Evolutionary conservation across 2,329 filamentous ascomycete genomes (phyloP).

Genomic region (Fusarium armeniacum): DNA sequence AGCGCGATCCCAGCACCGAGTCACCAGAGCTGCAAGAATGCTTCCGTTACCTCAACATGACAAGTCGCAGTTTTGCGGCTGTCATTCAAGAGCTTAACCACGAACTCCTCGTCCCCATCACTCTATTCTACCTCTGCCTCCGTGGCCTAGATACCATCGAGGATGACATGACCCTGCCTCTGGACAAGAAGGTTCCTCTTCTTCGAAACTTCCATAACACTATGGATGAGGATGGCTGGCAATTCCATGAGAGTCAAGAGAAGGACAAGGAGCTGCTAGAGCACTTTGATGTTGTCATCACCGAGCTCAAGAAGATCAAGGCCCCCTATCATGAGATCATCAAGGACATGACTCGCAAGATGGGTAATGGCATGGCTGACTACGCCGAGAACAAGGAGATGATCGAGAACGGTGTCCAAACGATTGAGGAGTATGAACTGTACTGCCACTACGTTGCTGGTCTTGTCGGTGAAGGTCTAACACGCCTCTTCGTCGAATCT

Average conservation of each 20-base stretch:
- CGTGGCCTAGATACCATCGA: slow-evolving; percentile 98
- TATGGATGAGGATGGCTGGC: slow-evolving; percentile 90
- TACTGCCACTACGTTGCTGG: slow-evolving; percentile 99
- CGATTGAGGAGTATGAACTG: slow-evolving; percentile 89
- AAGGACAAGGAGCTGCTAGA: slow-evolving; percentile 94
- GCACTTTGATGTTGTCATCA: slow-evolving; percentile 88
- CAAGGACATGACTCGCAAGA: slow-evolving; percentile 90
- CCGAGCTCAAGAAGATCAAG: slow-evolving; percentile 91
- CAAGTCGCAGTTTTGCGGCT: slow-evolving; percentile 91
- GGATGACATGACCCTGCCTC: slow-evolving; percentile 94
- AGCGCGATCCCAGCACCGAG: slow-evolving; percentile 82
- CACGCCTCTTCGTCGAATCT: slow-evolving; percentile 88
- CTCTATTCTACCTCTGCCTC: slow-evolving; percentile 92
- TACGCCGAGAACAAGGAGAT: slow-evolving; percentile 88
- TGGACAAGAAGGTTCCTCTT: slow-evolving; percentile 86
- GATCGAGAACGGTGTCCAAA: slow-evolving; percentile 84
- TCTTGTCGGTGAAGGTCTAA: slow-evolving; percentile 94
- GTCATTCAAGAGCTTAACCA: slow-evolving; percentile 97
- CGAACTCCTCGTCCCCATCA: slow-evolving; percentile 89
- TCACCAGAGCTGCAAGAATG: slow-evolving; percentile 80
- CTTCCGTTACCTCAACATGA: slow-evolving; percentile 87
- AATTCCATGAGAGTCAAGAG: slow-evolving; percentile 88
- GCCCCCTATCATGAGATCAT: slow-evolving; percentile 87
- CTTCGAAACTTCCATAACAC: slow-evolving; percentile 85
- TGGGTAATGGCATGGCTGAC: slow-evolving; percentile 99